Percentiles rank a stretch among this genome's conserved stretches.
These are phyloP conservation scores for Candida cerambycidarum DNA, from an alignment of 805 yeast species.

Conservation along the genomic window DNA sequence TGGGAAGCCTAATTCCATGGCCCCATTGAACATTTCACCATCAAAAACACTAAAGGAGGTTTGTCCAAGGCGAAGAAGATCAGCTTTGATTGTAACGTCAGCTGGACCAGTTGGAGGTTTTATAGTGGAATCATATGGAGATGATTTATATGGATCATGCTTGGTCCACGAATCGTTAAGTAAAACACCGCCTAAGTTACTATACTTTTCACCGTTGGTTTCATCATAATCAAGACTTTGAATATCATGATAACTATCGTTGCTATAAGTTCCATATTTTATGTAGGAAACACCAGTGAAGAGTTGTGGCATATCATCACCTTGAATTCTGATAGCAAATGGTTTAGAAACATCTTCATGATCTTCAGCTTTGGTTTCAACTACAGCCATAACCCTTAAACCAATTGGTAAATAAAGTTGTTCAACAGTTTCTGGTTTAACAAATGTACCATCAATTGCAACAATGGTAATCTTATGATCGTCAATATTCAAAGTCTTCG, in stretches of 20 bases:
- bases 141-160: slow-evolving; percentile 21
- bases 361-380: slow-evolving; percentile 20
- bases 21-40: slow-evolving; percentile 24
- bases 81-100: slow-evolving; percentile 27
- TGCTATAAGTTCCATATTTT: slow-evolving; percentile 19
- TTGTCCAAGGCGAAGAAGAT: slow-evolving; percentile 28
- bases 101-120: slow-evolving; percentile 17
- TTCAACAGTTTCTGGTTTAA: slow-evolving; percentile 23
- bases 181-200: slow-evolving; percentile 23
- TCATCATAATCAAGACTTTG: slow-evolving; percentile 1
- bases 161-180: slow-evolving; percentile 13
- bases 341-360: slow-evolving; percentile 20
- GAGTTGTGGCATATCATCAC: slow-evolving; percentile 27
- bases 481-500: slow-evolving; percentile 32
- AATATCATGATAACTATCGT: neutral
- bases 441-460: slow-evolving; percentile 33
- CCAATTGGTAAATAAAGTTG: slow-evolving; percentile 33
- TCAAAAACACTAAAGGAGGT: slow-evolving; percentile 27
- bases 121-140: slow-evolving; percentile 14
- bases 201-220: slow-evolving; percentile 20
- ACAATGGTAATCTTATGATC: slow-evolving; percentile 29
- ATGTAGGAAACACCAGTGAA: slow-evolving; percentile 27
- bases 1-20: slow-evolving; percentile 20
- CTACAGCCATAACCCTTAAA: slow-evolving; percentile 25
- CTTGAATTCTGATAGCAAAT: slow-evolving; percentile 28